A percentile compares a stretch with the other conserved stretches of the same genome.
phyloP scores from a whole-genome alignment of 1,284 basidiomycete genomes.

The Stygiomarasmius scandens region DNA sequence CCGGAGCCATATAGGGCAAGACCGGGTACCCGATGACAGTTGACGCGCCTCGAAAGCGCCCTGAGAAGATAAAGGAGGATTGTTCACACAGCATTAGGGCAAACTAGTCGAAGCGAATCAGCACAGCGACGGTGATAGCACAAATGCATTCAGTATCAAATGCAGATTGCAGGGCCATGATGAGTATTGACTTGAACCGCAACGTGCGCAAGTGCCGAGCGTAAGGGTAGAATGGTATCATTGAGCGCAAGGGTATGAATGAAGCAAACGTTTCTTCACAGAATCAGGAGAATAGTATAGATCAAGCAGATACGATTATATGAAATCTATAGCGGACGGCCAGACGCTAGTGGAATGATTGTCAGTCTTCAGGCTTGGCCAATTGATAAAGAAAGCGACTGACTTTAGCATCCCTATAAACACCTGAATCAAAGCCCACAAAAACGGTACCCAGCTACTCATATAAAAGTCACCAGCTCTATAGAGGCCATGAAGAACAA shows the following conservation, averaged over 20 bases:
- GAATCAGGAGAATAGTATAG: background rate
- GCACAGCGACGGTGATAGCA: too few relatives aligned
- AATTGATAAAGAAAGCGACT: constrained; percentile 18
- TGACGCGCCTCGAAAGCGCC: too few relatives aligned
- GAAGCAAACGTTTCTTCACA: background rate
- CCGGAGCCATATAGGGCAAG: background rate
- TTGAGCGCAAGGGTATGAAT: too few relatives aligned
- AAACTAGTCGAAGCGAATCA: too few relatives aligned
- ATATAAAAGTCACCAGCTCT: constrained; percentile 70
- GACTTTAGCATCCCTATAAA: constrained; percentile 70
- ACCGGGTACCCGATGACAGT: background rate
- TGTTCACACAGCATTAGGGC: too few relatives aligned
- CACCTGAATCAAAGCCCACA: constrained; percentile 73
- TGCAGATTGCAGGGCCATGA: too few relatives aligned
- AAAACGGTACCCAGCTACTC: constrained; percentile 80
- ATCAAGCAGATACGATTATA: constrained; percentile 31
- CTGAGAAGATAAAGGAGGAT: too few relatives aligned
- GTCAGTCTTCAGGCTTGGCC: constrained; percentile 1
- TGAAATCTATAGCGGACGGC: constrained; percentile 59
- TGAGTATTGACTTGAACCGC: too few relatives aligned
- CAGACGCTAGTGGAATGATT: constrained; percentile 42
- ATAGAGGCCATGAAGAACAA: constrained; percentile 71
- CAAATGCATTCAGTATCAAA: too few relatives aligned
- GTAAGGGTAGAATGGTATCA: too few relatives aligned
- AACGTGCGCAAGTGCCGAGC: too few relatives aligned